These are phyloP conservation scores for Sicyos edulis DNA, from an alignment of 306 rosid species.

Conservation along the genomic window DNA sequence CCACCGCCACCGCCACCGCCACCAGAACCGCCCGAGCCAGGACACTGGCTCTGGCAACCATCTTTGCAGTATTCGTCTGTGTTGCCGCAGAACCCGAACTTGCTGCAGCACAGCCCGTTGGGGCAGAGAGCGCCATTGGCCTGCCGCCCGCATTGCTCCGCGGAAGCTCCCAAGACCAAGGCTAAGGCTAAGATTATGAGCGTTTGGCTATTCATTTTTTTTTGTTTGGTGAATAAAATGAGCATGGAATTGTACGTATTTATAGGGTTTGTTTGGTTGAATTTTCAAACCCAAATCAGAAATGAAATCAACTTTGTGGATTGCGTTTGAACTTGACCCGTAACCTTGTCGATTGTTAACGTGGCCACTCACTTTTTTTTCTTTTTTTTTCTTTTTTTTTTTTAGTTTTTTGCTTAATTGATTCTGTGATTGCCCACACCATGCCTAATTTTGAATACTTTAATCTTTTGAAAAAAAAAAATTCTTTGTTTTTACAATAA, in stretches of 20 bases:
- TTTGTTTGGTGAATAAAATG: too few species aligned
- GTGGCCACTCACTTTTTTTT: not conserved
- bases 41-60: constrained; percentile 46
- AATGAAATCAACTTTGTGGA: not conserved
- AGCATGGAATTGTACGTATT: not conserved
- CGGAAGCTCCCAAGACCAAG: constrained; percentile 6
- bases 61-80: constrained; percentile 2
- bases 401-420: too few species aligned
- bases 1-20: too few species aligned
- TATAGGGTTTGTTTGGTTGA: not conserved
- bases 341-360: not conserved
- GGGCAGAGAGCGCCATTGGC: constrained; percentile 42
- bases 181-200: not conserved
- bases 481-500: too few species aligned
- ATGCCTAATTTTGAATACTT: too few species aligned
- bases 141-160: too few species aligned
- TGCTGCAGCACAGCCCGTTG: constrained; percentile 41
- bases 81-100: constrained; percentile 38
- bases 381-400: too few species aligned
- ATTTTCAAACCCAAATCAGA: not conserved
- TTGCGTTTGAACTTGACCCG: not conserved
- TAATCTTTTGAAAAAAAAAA: too few species aligned
- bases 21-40: not conserved
- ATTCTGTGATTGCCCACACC: too few species aligned
- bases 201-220: not conserved